These are phyloP conservation scores for Geotrichum europaeum DNA, from an alignment of 1,139 yeast species.

Conservation along the genomic window DNA sequence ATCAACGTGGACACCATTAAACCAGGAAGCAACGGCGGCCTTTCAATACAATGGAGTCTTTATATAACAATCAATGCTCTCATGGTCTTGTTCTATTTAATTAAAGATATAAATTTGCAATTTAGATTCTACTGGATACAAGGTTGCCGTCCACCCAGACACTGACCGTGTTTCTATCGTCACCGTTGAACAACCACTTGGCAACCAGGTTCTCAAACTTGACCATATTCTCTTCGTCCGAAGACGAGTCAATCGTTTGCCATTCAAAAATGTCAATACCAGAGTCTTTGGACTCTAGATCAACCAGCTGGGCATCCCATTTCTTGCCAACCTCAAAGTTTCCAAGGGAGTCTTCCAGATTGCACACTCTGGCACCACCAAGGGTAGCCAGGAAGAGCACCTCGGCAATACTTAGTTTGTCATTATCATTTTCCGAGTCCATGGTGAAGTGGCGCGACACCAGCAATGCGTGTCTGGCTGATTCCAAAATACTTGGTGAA, in stretches of 20 bases:
- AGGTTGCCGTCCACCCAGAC: slow-evolving; percentile 81
- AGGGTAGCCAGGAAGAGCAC: slow-evolving; percentile 76
- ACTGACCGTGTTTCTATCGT: slow-evolving; percentile 72
- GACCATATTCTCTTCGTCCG: slow-evolving; percentile 19
- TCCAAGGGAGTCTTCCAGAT: slow-evolving; percentile 55
- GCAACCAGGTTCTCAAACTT: slow-evolving; percentile 55
- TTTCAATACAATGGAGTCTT: background rate
- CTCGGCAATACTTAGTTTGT: slow-evolving; percentile 60
- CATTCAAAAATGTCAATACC: slow-evolving; percentile 71
- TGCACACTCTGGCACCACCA: slow-evolving; percentile 84
- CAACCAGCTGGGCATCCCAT: slow-evolving; percentile 80
- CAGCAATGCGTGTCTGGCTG: slow-evolving; percentile 71
- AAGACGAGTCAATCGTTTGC: slow-evolving; percentile 39
- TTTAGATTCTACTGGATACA: slow-evolving; percentile 42
- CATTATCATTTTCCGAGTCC: slow-evolving; percentile 42
- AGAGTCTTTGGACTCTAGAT: slow-evolving; percentile 47
- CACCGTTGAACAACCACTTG: slow-evolving; percentile 94
- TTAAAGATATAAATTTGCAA: background rate
- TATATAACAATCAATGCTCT: background rate
- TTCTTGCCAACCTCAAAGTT: slow-evolving; percentile 67
- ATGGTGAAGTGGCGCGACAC: slow-evolving; percentile 83
- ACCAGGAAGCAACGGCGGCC: background rate
- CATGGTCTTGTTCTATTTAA: background rate
- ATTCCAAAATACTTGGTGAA: slow-evolving; percentile 67
- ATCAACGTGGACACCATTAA: background rate